Conservation (phyloP, 768 basidiomycete species). For the Ramaria rubella region DNA sequence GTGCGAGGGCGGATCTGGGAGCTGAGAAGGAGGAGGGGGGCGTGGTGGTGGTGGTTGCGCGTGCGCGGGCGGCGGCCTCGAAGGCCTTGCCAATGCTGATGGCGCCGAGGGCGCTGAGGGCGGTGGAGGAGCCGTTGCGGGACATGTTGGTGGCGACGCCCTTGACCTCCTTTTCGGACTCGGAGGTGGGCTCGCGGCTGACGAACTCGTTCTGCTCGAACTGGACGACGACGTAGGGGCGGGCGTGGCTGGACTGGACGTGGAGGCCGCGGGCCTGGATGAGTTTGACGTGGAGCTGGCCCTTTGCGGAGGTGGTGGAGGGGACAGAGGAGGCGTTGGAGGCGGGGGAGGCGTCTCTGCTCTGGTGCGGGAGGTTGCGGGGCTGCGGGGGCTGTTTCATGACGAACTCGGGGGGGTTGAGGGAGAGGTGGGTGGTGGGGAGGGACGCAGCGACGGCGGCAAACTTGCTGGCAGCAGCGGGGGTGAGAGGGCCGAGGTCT, state of each 20-base stretch:
- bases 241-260: conserved; percentile 54
- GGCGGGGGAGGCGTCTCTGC: conserved; percentile 19
- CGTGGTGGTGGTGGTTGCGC: conserved; percentile 2
- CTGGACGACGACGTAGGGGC: conserved; percentile 93
- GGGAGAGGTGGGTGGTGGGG: conserved; percentile 58
- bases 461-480: conserved; percentile 28
- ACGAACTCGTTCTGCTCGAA: conserved; percentile 99
- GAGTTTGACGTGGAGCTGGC: conserved; percentile 93
- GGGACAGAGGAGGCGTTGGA: conserved; percentile 28
- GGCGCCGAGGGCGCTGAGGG: conserved; percentile 59
- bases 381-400: conserved; percentile 58
- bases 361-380: conserved; percentile 20
- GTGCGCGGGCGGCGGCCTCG: conserved; percentile 11
- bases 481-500: conserved; percentile 36
- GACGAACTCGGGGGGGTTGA: conserved; percentile 81
- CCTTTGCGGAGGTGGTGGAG: conserved; percentile 39
- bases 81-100: conserved; percentile 40
- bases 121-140: conserved; percentile 53
- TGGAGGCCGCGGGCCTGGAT: conserved; percentile 84
- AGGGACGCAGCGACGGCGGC: conserved; percentile 43
- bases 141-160: conserved; percentile 60
- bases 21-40: conserved; percentile 7
- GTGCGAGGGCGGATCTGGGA: conserved; percentile 14
- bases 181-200: conserved; percentile 79
- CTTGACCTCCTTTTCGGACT: conserved; percentile 83